phyloP scores from a whole-genome alignment of 2,329 filamentous ascomycete genomes.

The Apiospora malaysiana region DNA sequence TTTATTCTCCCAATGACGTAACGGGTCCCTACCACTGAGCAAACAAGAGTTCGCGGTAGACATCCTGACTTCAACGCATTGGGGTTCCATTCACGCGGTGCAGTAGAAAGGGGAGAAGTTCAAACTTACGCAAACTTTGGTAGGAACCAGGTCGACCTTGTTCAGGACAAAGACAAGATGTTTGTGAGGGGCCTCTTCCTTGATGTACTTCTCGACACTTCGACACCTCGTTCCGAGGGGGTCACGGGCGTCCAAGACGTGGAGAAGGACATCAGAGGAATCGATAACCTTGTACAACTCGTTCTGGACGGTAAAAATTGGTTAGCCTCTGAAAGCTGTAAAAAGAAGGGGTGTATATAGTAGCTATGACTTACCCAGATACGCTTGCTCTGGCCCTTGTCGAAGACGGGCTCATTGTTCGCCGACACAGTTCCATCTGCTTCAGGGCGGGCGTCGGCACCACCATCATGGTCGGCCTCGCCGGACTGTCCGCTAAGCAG shows the following conservation, averaged over 20 bases:
- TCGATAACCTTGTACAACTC: constrained; percentile 83
- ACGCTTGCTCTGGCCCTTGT: constrained; percentile 78
- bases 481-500: constrained; percentile 75
- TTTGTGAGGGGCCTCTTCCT: constrained; percentile 93
- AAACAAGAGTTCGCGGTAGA: constrained; percentile 57
- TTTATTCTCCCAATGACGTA: constrained; percentile 98
- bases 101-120: constrained; percentile 25
- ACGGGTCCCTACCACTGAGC: constrained; percentile 87
- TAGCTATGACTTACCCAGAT: constrained; percentile 13
- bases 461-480: constrained; percentile 51
- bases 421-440: constrained; percentile 58
- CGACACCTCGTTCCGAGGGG: constrained; percentile 88
- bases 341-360: neutral
- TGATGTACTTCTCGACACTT: constrained; percentile 91
- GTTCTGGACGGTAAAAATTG: constrained; percentile 1
- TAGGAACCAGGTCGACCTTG: constrained; percentile 92
- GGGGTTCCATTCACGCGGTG: constrained; percentile 51
- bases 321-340: neutral
- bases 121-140: constrained; percentile 88
- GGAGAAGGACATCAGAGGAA: constrained; percentile 94
- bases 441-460: constrained; percentile 36
- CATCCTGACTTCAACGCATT: constrained; percentile 83
- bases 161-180: constrained; percentile 90
- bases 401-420: constrained; percentile 86
- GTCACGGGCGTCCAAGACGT: constrained; percentile 88